A percentile compares a stretch with the other conserved stretches of the same genome.
phyloP scores from a whole-genome alignment of 257 asterid genomes.

The Solanum virginianum region DNA sequence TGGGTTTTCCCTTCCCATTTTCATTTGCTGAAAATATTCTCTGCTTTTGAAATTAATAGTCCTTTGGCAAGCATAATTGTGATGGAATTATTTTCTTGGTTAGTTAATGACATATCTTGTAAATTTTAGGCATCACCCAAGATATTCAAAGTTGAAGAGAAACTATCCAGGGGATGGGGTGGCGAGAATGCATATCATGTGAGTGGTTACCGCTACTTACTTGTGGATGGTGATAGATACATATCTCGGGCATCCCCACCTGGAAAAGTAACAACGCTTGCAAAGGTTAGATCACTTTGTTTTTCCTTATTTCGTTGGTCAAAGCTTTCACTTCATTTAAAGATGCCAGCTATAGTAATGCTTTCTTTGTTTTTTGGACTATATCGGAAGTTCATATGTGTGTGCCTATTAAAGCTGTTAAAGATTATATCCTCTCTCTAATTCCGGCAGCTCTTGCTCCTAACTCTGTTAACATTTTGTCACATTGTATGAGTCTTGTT shows the following conservation, averaged over 20 bases:
- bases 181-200: constrained; percentile 99
- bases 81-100: neutral
- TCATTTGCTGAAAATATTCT: neutral
- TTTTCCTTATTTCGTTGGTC: neutral
- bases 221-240: constrained; percentile 70
- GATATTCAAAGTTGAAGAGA: constrained; percentile 79
- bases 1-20: neutral
- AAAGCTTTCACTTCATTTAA: neutral
- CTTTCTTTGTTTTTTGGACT: neutral
- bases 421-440: neutral
- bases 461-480: neutral
- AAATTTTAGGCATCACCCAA: constrained; percentile 51
- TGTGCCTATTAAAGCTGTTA: neutral
- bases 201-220: constrained; percentile 83
- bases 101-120: constrained; percentile 5
- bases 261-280: constrained; percentile 87
- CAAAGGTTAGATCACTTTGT: constrained; percentile 48
- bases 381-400: neutral
- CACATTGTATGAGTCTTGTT: neutral
- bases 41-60: neutral
- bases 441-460: neutral
- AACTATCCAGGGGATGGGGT: constrained; percentile 95
- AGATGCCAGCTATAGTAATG: neutral
- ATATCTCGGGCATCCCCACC: constrained; percentile 92
- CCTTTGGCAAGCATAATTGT: neutral